A percentile compares a stretch with the other conserved stretches of the same genome.
These are phyloP conservation scores for Umbilicus rupestris DNA, from an alignment of 164 flowering plant genomes.

Conservation along the genomic window DNA sequence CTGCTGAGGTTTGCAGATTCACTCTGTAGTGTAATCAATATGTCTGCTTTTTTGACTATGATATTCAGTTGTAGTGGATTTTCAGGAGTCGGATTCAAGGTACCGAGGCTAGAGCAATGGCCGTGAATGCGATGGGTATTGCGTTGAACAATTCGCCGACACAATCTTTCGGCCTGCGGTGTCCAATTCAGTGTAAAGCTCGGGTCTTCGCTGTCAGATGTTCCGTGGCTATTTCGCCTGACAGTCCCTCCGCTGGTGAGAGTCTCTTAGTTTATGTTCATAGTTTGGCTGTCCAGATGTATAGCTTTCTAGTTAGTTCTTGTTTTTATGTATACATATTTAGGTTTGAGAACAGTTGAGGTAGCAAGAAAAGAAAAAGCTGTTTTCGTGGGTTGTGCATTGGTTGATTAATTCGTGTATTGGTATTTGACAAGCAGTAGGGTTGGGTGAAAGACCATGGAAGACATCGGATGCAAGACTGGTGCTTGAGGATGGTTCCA, in stretches of 20 bases:
- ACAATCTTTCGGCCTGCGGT: neutral
- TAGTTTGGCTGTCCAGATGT: too few relatives aligned
- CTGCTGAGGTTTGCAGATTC: too few relatives aligned
- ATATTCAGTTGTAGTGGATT: too few relatives aligned
- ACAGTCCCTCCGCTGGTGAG: neutral
- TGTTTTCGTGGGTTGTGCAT: neutral
- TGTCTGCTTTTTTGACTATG: too few relatives aligned
- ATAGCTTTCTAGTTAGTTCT: too few relatives aligned
- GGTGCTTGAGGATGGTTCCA: slow-evolving; percentile 80
- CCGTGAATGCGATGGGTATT: slow-evolving; percentile 11
- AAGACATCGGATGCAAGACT: slow-evolving; percentile 73
- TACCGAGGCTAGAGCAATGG: slow-evolving; percentile 9
- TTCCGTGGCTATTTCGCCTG: slow-evolving; percentile 14
- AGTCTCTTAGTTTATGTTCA: too few relatives aligned
- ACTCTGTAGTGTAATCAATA: too few relatives aligned
- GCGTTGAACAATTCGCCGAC: slow-evolving; percentile 6
- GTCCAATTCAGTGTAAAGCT: neutral
- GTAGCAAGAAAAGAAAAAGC: neutral
- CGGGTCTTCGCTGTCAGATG: slow-evolving; percentile 17
- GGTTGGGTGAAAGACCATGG: slow-evolving; percentile 59
- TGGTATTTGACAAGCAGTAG: slow-evolving; percentile 12
- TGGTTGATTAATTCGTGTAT: neutral
- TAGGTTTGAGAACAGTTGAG: too few relatives aligned
- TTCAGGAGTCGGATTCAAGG: neutral
- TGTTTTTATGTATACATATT: too few relatives aligned